Evolutionary conservation across 2,329 filamentous ascomycete species (phyloP).

Genomic region (Hypoxylon sp.): DNA sequence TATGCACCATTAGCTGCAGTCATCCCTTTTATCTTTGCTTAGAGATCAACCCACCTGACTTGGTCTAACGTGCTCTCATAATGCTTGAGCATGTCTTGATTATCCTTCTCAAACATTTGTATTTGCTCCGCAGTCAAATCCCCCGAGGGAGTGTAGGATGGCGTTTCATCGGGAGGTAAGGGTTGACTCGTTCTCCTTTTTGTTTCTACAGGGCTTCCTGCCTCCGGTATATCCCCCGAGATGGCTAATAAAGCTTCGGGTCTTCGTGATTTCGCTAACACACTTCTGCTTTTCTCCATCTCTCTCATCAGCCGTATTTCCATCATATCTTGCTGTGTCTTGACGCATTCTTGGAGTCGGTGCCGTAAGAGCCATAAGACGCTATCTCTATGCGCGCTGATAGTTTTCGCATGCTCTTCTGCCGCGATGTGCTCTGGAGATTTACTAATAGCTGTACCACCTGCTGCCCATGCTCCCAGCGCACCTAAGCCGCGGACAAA

Average conservation of each 20-base stretch:
- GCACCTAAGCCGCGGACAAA: slow-evolving; percentile 75
- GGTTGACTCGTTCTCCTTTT: slow-evolving; percentile 46
- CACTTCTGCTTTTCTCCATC: slow-evolving; percentile 89
- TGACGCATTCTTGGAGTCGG: slow-evolving; percentile 81
- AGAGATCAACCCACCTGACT: slow-evolving; percentile 79
- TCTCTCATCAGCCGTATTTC: slow-evolving; percentile 87
- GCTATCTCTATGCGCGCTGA: slow-evolving; percentile 82
- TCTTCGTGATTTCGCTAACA: slow-evolving; percentile 78
- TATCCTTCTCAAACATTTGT: slow-evolving; percentile 94
- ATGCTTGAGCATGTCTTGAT: slow-evolving; percentile 91
- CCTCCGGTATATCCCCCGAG: slow-evolving; percentile 40
- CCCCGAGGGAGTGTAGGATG: slow-evolving; percentile 54
- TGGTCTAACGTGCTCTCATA: slow-evolving; percentile 96
- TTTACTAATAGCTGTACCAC: slow-evolving; percentile 67
- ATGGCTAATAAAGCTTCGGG: slow-evolving; percentile 45
- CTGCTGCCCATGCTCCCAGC: slow-evolving; percentile 76
- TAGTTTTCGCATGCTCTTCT: slow-evolving; percentile 77
- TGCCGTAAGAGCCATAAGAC: slow-evolving; percentile 87
- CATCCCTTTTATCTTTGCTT: neutral
- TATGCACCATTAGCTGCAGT: slow-evolving; percentile 12
- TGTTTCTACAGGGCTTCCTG: slow-evolving; percentile 37
- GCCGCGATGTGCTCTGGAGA: slow-evolving; percentile 78
- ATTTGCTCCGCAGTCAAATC: slow-evolving; percentile 86
- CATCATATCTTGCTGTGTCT: slow-evolving; percentile 91
- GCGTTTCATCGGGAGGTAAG: slow-evolving; percentile 48